Evolutionary conservation across 192 early-diverging fungal genomes (phyloP).

Genomic region (Backusella tuberculispora): DNA sequence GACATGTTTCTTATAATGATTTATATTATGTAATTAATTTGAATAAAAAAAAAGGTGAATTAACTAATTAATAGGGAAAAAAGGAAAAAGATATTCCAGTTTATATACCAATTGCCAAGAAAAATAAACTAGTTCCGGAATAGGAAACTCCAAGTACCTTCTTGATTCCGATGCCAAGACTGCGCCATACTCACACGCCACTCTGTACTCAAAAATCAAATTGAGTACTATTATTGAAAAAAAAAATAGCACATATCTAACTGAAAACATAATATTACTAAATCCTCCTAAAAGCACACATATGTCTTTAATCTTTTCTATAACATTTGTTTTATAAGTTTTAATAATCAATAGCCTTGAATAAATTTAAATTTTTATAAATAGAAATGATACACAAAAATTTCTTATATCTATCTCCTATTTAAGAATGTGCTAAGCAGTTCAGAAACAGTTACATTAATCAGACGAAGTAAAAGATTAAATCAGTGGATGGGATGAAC

Average conservation of each 20-base stretch:
- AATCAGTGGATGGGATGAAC: too few relatives aligned
- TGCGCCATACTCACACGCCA: constrained; percentile 10
- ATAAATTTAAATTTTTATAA: background rate
- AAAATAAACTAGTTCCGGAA: background rate
- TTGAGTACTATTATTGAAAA: too few relatives aligned
- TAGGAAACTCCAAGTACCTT: background rate
- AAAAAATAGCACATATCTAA: too few relatives aligned
- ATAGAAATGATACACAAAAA: background rate
- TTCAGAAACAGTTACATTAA: background rate
- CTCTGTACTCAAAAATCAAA: background rate
- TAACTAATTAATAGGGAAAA: background rate
- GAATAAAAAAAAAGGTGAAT: background rate
- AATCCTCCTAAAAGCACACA: too few relatives aligned
- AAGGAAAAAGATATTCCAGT: background rate
- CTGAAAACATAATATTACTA: too few relatives aligned
- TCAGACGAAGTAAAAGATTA: too few relatives aligned
- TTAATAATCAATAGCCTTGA: background rate
- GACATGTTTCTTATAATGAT: background rate
- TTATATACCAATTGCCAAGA: constrained; percentile 11
- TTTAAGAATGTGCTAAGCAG: background rate
- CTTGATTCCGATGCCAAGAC: constrained; percentile 6
- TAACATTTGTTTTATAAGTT: too few relatives aligned
- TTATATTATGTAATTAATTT: background rate
- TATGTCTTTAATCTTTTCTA: too few relatives aligned
- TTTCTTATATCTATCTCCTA: constrained; percentile 5